Evolutionary conservation across 805 yeast species (phyloP), one percentile per base, ranked within the genome.

Genomic region (Yamadazyma kitorensis): DNA sequence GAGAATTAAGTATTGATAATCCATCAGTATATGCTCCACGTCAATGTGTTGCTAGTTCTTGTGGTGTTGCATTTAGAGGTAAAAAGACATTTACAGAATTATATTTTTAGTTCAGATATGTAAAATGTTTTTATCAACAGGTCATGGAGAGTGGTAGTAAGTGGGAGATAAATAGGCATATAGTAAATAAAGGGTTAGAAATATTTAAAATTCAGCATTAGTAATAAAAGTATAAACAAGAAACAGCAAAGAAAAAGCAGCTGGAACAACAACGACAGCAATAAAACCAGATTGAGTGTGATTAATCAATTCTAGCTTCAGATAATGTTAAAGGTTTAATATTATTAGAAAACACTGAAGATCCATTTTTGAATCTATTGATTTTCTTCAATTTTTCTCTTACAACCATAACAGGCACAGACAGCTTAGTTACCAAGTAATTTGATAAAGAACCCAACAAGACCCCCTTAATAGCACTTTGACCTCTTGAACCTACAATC

Each of bases 341-440:
- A 48, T 76, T 76, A 49, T 77, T 76, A 22, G 78, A 65, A 55
- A 78, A 73, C 20, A 72, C 72, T 30, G 73, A 64, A 24, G 66
- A 55, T 7, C 73, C 72, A 30, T 52, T 51, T 54, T 66, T 68
- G 55, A 76, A 74, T 47, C 80, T 70, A 39, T 79, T 74, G 43
- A 80, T 70, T 60, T 81, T 81, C 63, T 82, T 81, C 50, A 83
- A 67, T 53, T 80, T 82, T 45, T 76, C 75, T 40, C 85, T 69
- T 14, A 83, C 91, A 31, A 82, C 89, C 91, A 82, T 82, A 15
- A 82, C 89, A 0, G 91, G 89, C 2, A 80, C 86, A 12, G 80
- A 63, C 47, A 81, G 74, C 54, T 80, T 78, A 12, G 86, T 78
- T 12, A 82, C 86, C 42, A 82, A 60, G 53, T 82, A 82, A 47